These are phyloP conservation scores for Ophiostoma perfectum DNA, from an alignment of 2,329 filamentous ascomycete genomes.

Conservation along the genomic window DNA sequence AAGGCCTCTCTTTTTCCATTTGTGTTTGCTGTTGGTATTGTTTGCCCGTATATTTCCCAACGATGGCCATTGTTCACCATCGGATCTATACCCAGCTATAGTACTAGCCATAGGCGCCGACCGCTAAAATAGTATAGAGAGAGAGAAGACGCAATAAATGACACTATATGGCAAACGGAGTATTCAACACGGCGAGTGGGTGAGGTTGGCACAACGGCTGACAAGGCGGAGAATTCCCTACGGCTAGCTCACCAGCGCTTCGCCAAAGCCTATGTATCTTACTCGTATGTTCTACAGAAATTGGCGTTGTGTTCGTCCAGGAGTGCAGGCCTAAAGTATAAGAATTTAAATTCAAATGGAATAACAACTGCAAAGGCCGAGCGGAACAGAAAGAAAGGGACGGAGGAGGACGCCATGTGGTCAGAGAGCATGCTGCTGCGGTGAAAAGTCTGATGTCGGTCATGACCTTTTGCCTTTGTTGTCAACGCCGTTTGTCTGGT, in stretches of 20 bases:
- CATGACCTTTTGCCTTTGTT: neutral
- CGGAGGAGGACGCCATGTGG: neutral
- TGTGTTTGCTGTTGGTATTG: neutral
- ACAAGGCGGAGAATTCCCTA: conserved; percentile 10
- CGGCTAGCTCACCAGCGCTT: conserved; percentile 15
- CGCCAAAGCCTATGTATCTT: neutral
- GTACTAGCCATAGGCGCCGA: neutral
- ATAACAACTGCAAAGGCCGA: neutral
- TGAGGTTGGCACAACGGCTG: neutral
- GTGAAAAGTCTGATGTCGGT: conserved; percentile 9
- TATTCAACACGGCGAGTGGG: neutral
- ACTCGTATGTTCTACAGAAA: neutral
- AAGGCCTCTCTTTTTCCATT: neutral
- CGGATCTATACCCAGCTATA: no score
- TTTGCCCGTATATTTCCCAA: neutral
- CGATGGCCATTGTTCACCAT: no score
- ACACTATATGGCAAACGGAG: neutral
- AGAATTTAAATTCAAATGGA: neutral
- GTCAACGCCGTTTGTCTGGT: neutral
- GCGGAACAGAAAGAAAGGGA: neutral
- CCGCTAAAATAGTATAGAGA: neutral
- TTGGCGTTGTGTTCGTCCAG: neutral
- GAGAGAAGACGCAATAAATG: neutral
- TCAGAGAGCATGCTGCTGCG: neutral
- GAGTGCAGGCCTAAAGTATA: neutral